Base-by-base conservation (phyloP, 2,329 filamentous ascomycete genomes). In the Phialocephala subalpina region DNA sequence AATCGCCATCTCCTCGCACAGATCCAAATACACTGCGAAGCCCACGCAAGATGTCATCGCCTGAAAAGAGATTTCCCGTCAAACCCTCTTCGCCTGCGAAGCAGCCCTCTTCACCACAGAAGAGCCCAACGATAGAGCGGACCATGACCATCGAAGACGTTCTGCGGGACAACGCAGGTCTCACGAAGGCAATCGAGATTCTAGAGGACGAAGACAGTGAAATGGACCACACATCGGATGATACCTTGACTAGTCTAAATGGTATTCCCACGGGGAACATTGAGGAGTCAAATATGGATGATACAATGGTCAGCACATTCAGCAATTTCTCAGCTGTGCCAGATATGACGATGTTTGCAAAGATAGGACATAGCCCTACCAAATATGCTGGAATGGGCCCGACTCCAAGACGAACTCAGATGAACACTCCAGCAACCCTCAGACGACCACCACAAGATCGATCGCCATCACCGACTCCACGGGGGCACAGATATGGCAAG, bases 321-420 rank as follows among this genome's bases (percentile, higher is more conserved):
- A 97, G 93, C 81, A 89, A 86, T 14, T 97, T 97, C 79, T 97
- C 95, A 1, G 93, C 93, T 9, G 88, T 97, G 62, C 93, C 93
- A 6, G 93, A 95, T 73, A 88, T 96, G 87, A 96, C 93, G 22
- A 89, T 90, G 73, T 93, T 97, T 74, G 90, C 92, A 9, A 89
- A 89, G 69, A 80, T 96, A 62, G 88, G 90, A 63, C 87, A 90
- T 68, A 91, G 85, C 49, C 88, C 89, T 16, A 81, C 82, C 27
- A 90, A 87, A 73, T 78, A 79, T 73, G 82, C 79, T 68, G 78
- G 70, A 67, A 72, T 77, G 68, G 81, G 74, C 77, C 65, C 83
- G 83, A 36, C 71, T 40, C 73, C 76, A 38, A 72, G 74, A 67
- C 67, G 72, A 52, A 67, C 58, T 56, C 70, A 69, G 55, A 68